Evolutionary conservation across 345 rosid species (phyloP), one percentile per base, ranked within the genome.

Genomic region (Populus euphratica): DNA sequence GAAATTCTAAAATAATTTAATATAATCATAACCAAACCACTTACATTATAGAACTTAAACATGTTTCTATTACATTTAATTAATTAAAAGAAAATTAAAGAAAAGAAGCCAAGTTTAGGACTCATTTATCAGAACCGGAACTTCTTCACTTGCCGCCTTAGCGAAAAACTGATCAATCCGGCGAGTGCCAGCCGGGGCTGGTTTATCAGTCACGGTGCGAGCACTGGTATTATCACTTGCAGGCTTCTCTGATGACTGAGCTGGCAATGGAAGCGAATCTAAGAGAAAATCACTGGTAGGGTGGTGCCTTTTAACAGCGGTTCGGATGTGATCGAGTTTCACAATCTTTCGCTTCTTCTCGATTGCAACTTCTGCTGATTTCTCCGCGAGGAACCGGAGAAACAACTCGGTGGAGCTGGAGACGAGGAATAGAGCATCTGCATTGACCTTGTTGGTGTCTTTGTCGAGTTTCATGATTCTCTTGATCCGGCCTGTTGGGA

Each of bases 401-500:
- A 96, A 96, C 21, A 91, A 86, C 61, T 89, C 89, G 23, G 91
- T 72, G 31, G 98, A 86, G 87, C 85, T 77, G 14, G 93, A 76
- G 63, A 92, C 81, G 65, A 91, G 82, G 78, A 86, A 86, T 31
- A 92, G 87, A 12, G 98, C 98, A 56, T 93, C 99, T 20, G 99
- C 83, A 63, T 86, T 93, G n/a, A 90, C 82, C 78, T 92, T 96
- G 89, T 89, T 90, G 83, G 94, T 89, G 76, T 96, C 97, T 59
- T 83, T 89, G 87, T 96, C 98, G 69, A 92, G 87, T 81, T 93
- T 95, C 91, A 93, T 85, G 59, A 96, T 92, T 79, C 80, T 92
- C 88, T 92, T 96, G 20, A 96, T 84, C 71, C 93, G 88, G n/a
- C 88, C 88, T 8, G 79, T 50, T 8, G 98, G 95, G 49, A 95